Conservation (phyloP, 2,329 filamentous ascomycete genomes). For the Colletotrichum godetiae region DNA sequence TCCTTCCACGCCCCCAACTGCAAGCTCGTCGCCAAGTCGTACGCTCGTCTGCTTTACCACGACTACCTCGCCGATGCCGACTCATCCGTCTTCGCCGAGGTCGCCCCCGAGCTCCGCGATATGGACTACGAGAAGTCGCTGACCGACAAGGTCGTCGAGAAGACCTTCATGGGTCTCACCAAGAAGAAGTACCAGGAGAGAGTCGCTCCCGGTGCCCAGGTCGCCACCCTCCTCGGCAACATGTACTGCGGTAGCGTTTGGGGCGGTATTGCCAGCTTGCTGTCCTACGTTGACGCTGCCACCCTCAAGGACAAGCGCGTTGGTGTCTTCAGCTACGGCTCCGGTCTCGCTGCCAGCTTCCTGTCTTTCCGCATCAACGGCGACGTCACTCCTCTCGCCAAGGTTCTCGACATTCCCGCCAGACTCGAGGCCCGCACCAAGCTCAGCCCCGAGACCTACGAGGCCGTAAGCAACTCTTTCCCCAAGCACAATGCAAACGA, state of each 20-base stretch:
- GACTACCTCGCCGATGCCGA: conserved; percentile 81
- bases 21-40: conserved; percentile 89
- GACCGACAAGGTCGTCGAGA: conserved; percentile 85
- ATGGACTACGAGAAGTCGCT: conserved; percentile 84
- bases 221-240: conserved; percentile 80
- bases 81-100: conserved; percentile 76
- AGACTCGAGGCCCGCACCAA: conserved; percentile 73
- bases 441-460: conserved; percentile 79
- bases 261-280: conserved; percentile 78
- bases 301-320: conserved; percentile 78
- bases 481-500: not conserved
- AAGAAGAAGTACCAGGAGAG: conserved; percentile 88
- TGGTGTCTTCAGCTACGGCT: conserved; percentile 83
- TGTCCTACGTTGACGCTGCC: conserved; percentile 72
- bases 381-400: conserved; percentile 74
- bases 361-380: conserved; percentile 79
- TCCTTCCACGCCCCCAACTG: conserved; percentile 87
- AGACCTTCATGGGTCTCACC: conserved; percentile 85
- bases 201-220: conserved; percentile 78
- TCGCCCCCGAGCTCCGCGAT: conserved; percentile 80
- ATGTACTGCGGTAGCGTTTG: conserved; percentile 80
- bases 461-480: conserved; percentile 66
- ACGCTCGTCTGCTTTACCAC: conserved; percentile 85
- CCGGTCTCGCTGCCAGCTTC: conserved; percentile 78
- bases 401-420: conserved; percentile 76